Base-by-base conservation (phyloP, 768 basidiomycete species). In the Suillus lakei region DNA sequence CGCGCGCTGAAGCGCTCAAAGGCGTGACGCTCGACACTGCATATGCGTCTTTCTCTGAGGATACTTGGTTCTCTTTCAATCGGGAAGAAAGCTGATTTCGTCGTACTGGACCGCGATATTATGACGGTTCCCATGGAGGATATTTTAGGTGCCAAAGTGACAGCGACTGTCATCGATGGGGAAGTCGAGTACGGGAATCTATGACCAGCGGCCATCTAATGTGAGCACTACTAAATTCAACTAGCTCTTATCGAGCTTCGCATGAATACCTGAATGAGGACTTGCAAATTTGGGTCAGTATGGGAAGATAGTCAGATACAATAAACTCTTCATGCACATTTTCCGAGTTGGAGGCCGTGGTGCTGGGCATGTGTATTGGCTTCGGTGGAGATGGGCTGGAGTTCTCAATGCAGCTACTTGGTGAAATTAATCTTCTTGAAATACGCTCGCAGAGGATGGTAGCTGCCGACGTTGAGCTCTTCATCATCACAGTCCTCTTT, bases 11-110 rank as follows among this genome's bases (percentile, higher is more conserved):
- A 75, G 92, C 96, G 0, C 81, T 99, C 34, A 92, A 91, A 75
- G 92, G 96, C 13, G 94, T 96, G 91, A 97, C 96, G 0, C 79
- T 91, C 36, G 93, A 95, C 68, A 88, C 94, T 0, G 96, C 96
- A 1, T 95, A 93, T 69, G 96, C 96, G 0, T 86, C 91, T 0
- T 96, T 96, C 71, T 80, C 87, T 2, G 93, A 95, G 72, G 74
- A 85, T 21, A 80, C 78, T 90, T 1, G 96, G 96, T 1, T 92
- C 91, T 0, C 83, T 99, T 39, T 79, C 78, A 1, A 78, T 84
- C 0, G 95, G 95, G 4, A 95, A 95, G 76, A 86, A 88, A 68
- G 96, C 95, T 3, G 96, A 98, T 75, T 95, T 92, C 68, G 92
- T 96, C 46, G 79, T 98, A 3, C 82, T 96, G 60, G 88, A 95